phyloP scores from a whole-genome alignment of 164 flowering plant species.

The Brasenia schreberi region DNA sequence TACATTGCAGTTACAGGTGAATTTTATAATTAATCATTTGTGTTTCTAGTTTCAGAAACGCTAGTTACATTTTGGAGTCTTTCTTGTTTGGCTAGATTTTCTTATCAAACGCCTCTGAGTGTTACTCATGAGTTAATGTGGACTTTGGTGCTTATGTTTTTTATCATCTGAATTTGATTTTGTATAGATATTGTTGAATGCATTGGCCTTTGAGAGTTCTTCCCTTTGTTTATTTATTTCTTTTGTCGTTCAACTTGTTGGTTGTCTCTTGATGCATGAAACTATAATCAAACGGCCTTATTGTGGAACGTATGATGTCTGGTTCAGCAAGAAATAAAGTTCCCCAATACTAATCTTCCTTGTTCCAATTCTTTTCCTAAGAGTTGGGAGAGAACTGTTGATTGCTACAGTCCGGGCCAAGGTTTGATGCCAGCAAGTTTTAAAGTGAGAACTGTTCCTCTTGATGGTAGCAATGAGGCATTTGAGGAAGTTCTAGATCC shows the following conservation, averaged over 20 bases:
- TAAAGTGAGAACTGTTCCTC: constrained; percentile 69
- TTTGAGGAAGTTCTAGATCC: constrained; percentile 82
- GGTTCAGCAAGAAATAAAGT: background rate
- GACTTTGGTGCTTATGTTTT: no score
- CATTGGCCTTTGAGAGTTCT: no score
- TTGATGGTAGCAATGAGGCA: constrained; percentile 43
- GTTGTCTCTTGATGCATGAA: background rate
- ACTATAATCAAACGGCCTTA: background rate
- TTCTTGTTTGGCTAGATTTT: no score
- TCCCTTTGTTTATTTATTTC: no score
- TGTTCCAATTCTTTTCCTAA: constrained; percentile 7
- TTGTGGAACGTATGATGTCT: background rate
- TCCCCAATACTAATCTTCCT: background rate
- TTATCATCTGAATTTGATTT: no score
- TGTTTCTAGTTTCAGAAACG: no score
- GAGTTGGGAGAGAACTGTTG: constrained; percentile 99
- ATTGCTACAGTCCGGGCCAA: constrained; percentile 89
- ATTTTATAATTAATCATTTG: no score
- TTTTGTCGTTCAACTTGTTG: background rate
- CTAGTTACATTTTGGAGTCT: no score
- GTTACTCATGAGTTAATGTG: no score
- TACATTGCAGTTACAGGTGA: constrained; percentile 91
- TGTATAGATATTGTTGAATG: no score
- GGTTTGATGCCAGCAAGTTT: constrained; percentile 99
- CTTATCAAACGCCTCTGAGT: no score